Evolutionary conservation across 78 protist genomes (phyloP), one percentile per base, ranked within the genome.

Genomic region (Dictyostelium discoideum): DNA sequence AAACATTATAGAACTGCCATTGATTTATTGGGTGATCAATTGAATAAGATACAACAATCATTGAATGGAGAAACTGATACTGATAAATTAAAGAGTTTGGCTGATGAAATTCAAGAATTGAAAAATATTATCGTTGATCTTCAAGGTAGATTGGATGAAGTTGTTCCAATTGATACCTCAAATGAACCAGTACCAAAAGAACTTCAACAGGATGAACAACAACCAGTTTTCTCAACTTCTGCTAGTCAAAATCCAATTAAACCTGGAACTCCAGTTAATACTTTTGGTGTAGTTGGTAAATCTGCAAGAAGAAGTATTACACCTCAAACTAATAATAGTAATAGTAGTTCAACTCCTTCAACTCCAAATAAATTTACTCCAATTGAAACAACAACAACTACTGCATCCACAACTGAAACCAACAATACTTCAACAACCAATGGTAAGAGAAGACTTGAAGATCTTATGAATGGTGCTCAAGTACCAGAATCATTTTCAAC

Each of bases 161-260:
- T 89, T 6, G 50, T 69, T 16, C 94, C 94, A 60, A 80, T 89
- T 22, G 94, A 89, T 81, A 89, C 94, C 9, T 89, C 94, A 8
- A 79, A 87, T 3, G 93, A 87, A 63, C 93, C 85, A 78, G 85
- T 87, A 46, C 93, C 93, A 76, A 87, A 87, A 26, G 93, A 76
- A 42, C 48, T 89, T 18, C 73, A 60, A 60, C 78, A 60, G 39
- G 87, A 84, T 3, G 77, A 80, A 42, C 84, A 57, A 42, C 73
- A 57, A 42, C 87, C 94, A 63, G 37, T 46, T 13, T 48, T n/a
- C 42, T 26, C 40, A 26, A 60, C 81, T 6, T 40, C 85, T 13
- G 85, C 93, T 2, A 44, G 39, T 40, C 63, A 40, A 13, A 76
- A 80, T 8, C 81, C 87, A 42, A 24, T 42, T 20, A 44, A 63